These are phyloP conservation scores for Monosporascus cannonballus DNA, from an alignment of 2,329 filamentous ascomycete genomes.

Conservation along the genomic window DNA sequence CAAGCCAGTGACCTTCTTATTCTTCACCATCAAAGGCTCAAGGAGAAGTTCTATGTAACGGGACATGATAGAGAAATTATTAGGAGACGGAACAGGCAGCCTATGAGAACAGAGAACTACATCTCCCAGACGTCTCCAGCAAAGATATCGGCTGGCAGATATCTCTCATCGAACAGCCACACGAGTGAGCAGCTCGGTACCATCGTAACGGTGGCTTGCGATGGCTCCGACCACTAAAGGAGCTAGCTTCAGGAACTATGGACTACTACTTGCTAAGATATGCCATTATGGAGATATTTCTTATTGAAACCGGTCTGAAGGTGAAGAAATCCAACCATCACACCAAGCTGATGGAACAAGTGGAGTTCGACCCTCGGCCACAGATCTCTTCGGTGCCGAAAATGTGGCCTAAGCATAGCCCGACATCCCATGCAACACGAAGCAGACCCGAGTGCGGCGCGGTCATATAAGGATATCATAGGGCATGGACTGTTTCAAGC, in stretches of 20 bases:
- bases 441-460: too few species aligned
- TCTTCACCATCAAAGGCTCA: background rate
- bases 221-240: too few species aligned
- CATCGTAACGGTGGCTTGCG: too few species aligned
- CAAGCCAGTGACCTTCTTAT: slow-evolving; percentile 1
- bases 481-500: too few species aligned
- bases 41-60: background rate
- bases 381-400: background rate
- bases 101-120: background rate
- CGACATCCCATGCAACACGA: too few species aligned
- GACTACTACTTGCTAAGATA: too few species aligned
- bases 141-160: background rate
- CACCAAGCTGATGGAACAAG: background rate
- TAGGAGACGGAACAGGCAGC: background rate
- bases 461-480: too few species aligned
- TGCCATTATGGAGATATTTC: too few species aligned
- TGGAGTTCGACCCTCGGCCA: background rate
- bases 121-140: background rate
- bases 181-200: too few species aligned
- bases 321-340: background rate
- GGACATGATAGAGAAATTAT: background rate
- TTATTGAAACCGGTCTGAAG: too few species aligned
- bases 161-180: too few species aligned
- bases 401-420: background rate
- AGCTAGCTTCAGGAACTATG: too few species aligned